Evolutionary conservation across 352 stramenopile genomes (phyloP), one percentile per base, ranked within the genome.

Genomic region (Aphanomyces euteiches): DNA sequence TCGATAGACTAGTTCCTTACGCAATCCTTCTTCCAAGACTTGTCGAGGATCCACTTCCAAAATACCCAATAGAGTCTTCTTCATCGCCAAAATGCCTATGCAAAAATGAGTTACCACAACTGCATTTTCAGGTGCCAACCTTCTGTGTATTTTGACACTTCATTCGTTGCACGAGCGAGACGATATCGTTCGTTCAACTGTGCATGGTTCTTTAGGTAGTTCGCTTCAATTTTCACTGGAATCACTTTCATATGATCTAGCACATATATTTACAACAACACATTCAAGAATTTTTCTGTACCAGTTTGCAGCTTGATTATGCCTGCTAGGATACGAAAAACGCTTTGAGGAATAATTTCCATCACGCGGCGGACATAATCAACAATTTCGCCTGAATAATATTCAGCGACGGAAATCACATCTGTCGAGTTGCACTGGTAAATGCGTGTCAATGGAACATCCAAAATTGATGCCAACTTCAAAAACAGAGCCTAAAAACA

Each of bases 71-170:
- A 98, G 73, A 2, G 93, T 98, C 37, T 87, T 89, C 74, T 98
- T 96, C 95, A 98, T 98, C 3, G 89, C 89, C 56, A 98, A 74
- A 63, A 98, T 97, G 63, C 88, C 54, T 74, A 66, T n/a, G 43
- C 17, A 45, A 69, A 28, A 17, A 70, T 64, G 5, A 36, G 15
- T 58, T 65, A 47, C 34, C 3, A 19, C 19, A 67, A 73, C 21
- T 28, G 57, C 21, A 38, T 66, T 0, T 48, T 13, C 57, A 3
- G 7, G 43, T 39, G 38, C 67, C n/a, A 64, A 75, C 85, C 95
- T 78, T 98, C 90, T 0, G 93, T 97, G 77, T 98, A 98, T 69
- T 98, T 96, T 54, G 89, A 97, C 67, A 98, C 90, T 79, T 98
- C 86, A 70, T 98, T 96, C 10, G 95, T 97, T 19, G 95, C 90